These are phyloP conservation scores for Sporothrix mexicana DNA, from an alignment of 2,329 filamentous ascomycete genomes.

Conservation along the genomic window DNA sequence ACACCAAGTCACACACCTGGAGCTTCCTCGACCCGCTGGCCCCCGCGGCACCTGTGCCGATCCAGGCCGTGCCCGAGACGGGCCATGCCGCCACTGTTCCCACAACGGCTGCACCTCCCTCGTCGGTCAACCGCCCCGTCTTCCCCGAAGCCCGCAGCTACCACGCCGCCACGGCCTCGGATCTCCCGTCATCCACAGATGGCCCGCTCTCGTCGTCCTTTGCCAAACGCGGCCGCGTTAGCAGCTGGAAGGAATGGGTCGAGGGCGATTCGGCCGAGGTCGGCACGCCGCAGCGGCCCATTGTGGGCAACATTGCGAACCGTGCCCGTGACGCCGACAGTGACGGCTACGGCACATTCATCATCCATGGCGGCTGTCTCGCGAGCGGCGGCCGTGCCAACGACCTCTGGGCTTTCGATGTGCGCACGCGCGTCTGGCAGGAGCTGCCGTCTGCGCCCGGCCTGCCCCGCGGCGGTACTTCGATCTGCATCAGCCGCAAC, in stretches of 20 bases:
- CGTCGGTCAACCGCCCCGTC: conserved; percentile 41
- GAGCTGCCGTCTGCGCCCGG: conserved; percentile 70
- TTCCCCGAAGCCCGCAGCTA: conserved; percentile 72
- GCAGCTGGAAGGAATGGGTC: conserved; percentile 62
- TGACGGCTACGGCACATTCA: conserved; percentile 70
- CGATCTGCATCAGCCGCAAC: conserved; percentile 67
- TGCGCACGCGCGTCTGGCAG: conserved; percentile 68
- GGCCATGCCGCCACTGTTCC: conserved; percentile 35
- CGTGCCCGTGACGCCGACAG: conserved; percentile 64
- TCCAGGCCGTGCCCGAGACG: conserved; percentile 32
- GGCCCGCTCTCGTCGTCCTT: conserved; percentile 39
- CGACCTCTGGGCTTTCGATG: conserved; percentile 81
- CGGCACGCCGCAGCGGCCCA: conserved; percentile 64
- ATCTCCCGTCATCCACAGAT: conserved; percentile 34
- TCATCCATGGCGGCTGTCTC: conserved; percentile 78
- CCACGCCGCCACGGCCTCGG: conserved; percentile 65
- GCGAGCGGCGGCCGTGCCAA: conserved; percentile 64
- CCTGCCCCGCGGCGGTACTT: conserved; percentile 68
- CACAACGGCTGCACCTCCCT: not conserved
- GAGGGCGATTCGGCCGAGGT: conserved; percentile 60
- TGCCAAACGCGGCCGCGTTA: conserved; percentile 45
- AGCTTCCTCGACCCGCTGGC: conserved; percentile 63
- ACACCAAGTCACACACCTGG: conserved; percentile 70
- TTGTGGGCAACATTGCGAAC: conserved; percentile 62
- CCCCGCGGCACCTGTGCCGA: conserved; percentile 48